Base-by-base conservation (phyloP, 768 basidiomycete species). In the Lactarius sanguifluus region DNA sequence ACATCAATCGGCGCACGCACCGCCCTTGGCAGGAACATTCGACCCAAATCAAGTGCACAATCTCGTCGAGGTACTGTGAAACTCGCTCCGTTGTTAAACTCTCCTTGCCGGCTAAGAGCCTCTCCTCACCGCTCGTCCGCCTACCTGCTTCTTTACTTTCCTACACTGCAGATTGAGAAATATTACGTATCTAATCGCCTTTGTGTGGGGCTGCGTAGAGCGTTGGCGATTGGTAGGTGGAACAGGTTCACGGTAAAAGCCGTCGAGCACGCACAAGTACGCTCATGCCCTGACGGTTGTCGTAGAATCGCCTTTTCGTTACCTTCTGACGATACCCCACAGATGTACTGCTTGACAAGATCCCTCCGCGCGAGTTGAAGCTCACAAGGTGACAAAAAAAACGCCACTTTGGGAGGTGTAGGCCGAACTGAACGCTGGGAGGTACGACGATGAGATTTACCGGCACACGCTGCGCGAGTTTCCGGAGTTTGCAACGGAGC, bases 41-140 rank as follows among this genome's bases (percentile, higher is more conserved):
- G 93, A 97, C 77, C 86, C 95, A 45, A 85, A 94, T 72, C 91
- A 86, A 66, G 93, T 94, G n/a, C 91, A 95, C 77, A 98, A 97
- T 81, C 82, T 89, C 72, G 79, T 86, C 69, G 94, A 98, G 86
- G 92, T 93, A 74, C 70, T 12, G 28, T 36, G n/a, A n/a, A n/a
- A 34, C 30, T 59, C 32, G 9, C 38, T n/a, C 34, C n/a, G 4
- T 32, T 32, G 3, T 32, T 32, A 34, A 34, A 34, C 30, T 60
- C n/a, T n/a, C 20, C 23, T 23, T 20, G 23, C 20, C 28, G 6
- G 30, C 57, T 64, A 52, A 64, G 10, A 84, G 25, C 47, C 50
- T 52, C 41, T n/a, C n/a, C n/a, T 47, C 15, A n/a, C 30, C 30
- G 34, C 32, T 12, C 15, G 13, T 28, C 52, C 8, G 15, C 43